A percentile compares a stretch with the other conserved stretches of the same genome.
Evolutionary conservation across 129 eudicot species (phyloP).

Genomic region (Ambrosia artemisiifolia): DNA sequence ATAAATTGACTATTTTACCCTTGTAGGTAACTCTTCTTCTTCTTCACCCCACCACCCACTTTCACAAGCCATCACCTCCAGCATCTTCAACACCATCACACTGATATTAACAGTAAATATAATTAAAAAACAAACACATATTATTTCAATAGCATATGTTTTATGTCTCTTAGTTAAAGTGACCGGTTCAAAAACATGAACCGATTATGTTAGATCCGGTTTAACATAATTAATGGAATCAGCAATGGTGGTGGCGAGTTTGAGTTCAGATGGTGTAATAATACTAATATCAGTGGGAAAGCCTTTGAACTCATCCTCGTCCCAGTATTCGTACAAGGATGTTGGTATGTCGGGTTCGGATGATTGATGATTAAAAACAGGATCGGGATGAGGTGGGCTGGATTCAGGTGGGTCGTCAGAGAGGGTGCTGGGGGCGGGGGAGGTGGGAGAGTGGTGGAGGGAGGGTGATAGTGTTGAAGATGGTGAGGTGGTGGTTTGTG

Average conservation of each 20-base stretch:
- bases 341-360: slow-evolving; percentile 29
- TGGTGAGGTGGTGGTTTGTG: no score
- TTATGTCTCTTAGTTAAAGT: slow-evolving; percentile 19
- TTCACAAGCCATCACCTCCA: no score
- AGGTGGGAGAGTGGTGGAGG: slow-evolving; percentile 28
- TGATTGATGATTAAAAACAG: slow-evolving; percentile 15
- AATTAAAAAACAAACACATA: slow-evolving; percentile 55
- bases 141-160: slow-evolving; percentile 52
- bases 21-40: no score
- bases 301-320: slow-evolving; percentile 97
- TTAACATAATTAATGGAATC: slow-evolving; percentile 14
- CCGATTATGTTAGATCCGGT: background rate
- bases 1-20: no score
- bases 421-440: slow-evolving; percentile 49
- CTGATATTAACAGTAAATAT: slow-evolving; percentile 39
- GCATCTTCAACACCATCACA: no score
- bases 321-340: slow-evolving; percentile 79
- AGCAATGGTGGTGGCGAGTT: slow-evolving; percentile 23
- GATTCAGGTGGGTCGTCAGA: slow-evolving; percentile 39
- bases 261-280: slow-evolving; percentile 27
- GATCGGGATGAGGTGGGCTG: slow-evolving; percentile 35
- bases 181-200: slow-evolving; percentile 19
- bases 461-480: no score
- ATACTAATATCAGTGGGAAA: slow-evolving; percentile 33
- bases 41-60: no score